Percentiles rank a stretch among this genome's conserved stretches.
Conservation (phyloP, 2,329 filamentous ascomycete species). For the Dothideomycetes sp. region DNA sequence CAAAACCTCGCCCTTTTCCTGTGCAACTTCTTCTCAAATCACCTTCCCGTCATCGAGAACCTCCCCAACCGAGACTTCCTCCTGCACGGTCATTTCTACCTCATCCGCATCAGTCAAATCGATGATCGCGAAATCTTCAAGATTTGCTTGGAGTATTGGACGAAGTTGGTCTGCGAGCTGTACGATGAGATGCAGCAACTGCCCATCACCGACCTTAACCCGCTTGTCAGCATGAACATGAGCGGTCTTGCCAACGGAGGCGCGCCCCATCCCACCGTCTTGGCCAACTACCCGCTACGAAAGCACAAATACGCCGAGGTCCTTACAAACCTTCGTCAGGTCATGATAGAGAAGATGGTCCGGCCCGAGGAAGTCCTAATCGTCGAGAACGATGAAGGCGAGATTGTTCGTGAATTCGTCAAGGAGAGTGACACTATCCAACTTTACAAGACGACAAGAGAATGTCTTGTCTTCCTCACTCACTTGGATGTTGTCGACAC, state of each 20-base stretch:
- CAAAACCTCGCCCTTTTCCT: constrained; percentile 93
- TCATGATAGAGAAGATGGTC: constrained; percentile 99
- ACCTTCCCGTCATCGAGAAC: constrained; percentile 88
- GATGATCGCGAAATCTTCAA: constrained; percentile 99
- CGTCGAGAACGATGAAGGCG: constrained; percentile 98
- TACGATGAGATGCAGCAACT: constrained; percentile 99
- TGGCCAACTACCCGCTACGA: constrained; percentile 82
- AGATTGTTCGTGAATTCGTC: constrained; percentile 97
- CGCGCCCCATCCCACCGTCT: constrained; percentile 71
- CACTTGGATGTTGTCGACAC: constrained; percentile 96
- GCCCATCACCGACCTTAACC: constrained; percentile 86
- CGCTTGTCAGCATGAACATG: constrained; percentile 68
- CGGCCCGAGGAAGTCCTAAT: constrained; percentile 94
- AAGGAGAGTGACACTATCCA: constrained; percentile 99
- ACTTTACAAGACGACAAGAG: constrained; percentile 96
- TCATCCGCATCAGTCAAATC: constrained; percentile 96
- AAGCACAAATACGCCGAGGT: constrained; percentile 98
- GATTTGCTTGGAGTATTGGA: constrained; percentile 98
- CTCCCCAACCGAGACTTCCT: constrained; percentile 91
- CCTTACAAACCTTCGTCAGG: constrained; percentile 81
- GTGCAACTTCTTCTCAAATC: constrained; percentile 92
- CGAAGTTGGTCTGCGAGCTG: constrained; percentile 91
- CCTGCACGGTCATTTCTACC: constrained; percentile 92
- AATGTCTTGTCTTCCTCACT: constrained; percentile 93
- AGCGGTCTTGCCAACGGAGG: constrained; percentile 64